Evolutionary conservation across 192 early-diverging fungal species (phyloP).

Genomic region (Gonapodya prolifera): DNA sequence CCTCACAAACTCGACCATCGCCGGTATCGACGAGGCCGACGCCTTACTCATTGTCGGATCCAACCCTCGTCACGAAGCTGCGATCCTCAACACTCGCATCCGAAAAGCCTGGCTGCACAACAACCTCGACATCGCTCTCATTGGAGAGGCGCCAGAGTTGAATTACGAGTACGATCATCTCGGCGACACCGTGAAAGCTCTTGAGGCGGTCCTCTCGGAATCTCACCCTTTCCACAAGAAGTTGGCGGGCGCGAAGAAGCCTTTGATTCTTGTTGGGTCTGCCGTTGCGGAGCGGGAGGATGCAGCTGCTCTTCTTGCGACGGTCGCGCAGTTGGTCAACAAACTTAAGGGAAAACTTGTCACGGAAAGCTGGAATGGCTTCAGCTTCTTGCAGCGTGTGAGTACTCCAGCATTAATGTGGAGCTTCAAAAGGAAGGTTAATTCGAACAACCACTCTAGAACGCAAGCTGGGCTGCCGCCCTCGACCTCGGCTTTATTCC

Average conservation of each 20-base stretch:
- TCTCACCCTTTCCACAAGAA: conserved; percentile 57
- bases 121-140: conserved; percentile 61
- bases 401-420: conserved; percentile 10
- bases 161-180: conserved; percentile 88
- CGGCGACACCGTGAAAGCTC: conserved; percentile 42
- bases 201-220: conserved; percentile 59
- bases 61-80: conserved; percentile 92
- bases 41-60: conserved; percentile 81
- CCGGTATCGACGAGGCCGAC: conserved; percentile 88
- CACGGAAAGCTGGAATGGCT: conserved; percentile 74
- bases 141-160: conserved; percentile 65
- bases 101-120: conserved; percentile 85
- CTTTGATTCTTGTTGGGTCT: conserved; percentile 80
- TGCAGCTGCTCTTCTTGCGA: conserved; percentile 55
- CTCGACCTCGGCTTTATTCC: conserved; percentile 81
- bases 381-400: conserved; percentile 81
- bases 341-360: conserved; percentile 56
- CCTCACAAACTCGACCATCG: conserved; percentile 67
- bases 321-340: conserved; percentile 60
- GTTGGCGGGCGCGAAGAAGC: conserved; percentile 75
- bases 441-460: background rate
- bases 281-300: conserved; percentile 63
- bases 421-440: background rate
- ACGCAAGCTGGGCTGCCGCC: conserved; percentile 73
- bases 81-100: conserved; percentile 91